phyloP scores from a whole-genome alignment of 164 flowering plant genomes.

The Brasenia schreberi region DNA sequence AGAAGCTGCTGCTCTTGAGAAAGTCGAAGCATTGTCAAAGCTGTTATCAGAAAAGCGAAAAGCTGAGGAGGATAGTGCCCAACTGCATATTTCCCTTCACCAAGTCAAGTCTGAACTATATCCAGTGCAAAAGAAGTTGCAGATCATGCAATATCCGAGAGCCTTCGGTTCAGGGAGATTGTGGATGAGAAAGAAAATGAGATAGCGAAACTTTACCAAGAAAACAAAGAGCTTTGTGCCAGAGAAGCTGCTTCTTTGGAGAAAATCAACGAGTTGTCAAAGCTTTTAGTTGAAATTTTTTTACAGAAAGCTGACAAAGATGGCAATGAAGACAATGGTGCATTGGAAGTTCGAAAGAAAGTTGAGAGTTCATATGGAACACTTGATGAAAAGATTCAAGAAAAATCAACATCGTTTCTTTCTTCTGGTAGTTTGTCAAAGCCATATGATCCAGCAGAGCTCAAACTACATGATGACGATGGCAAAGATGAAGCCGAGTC shows the following conservation, averaged over 20 bases:
- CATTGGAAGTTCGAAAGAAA: not conserved
- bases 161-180: too few species aligned
- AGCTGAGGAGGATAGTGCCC: constrained; percentile 32
- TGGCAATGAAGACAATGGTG: not conserved
- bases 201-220: too few species aligned
- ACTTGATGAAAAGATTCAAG: not conserved
- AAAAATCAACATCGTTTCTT: not conserved
- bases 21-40: constrained; percentile 44
- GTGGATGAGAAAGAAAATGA: too few species aligned
- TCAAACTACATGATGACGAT: not conserved
- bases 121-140: too few species aligned
- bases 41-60: constrained; percentile 51
- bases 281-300: not conserved
- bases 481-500: constrained; percentile 45
- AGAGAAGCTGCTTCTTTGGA: too few species aligned
- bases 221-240: too few species aligned
- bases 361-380: not conserved
- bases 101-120: too few species aligned
- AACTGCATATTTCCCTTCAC: too few species aligned
- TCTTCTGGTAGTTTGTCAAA: not conserved
- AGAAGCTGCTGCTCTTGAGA: constrained; percentile 34
- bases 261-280: too few species aligned
- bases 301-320: too few species aligned
- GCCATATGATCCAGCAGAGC: not conserved
- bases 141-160: too few species aligned